These are phyloP conservation scores for Taxawa tesnikishii DNA, from an alignment of 2,329 filamentous ascomycete genomes.

Conservation along the genomic window DNA sequence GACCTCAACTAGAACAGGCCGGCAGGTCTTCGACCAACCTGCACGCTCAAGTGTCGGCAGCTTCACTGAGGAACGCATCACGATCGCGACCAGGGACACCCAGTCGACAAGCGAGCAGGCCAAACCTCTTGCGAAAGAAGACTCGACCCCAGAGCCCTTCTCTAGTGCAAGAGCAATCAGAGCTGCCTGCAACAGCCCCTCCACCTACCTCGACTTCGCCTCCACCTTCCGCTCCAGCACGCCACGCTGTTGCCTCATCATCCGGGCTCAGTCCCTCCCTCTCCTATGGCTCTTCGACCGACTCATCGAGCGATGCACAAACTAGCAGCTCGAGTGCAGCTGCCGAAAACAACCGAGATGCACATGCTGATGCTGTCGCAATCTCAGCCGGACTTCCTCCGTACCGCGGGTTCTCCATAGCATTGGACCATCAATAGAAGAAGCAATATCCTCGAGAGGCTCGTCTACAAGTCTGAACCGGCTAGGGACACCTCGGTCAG, in stretches of 20 bases:
- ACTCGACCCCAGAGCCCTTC: conserved; percentile 3
- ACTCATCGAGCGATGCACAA: conserved; percentile 5
- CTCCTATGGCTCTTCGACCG: not conserved
- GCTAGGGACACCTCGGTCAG: conserved; percentile 16
- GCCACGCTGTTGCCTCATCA: conserved; percentile 4
- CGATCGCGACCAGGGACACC: conserved; percentile 9
- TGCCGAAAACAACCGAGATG: conserved; percentile 12
- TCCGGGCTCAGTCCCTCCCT: not conserved
- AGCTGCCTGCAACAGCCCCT: conserved; percentile 5
- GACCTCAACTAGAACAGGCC: conserved; percentile 17
- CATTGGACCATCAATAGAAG: conserved; percentile 5
- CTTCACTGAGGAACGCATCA: conserved; percentile 18
- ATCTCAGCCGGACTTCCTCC: conserved; percentile 4
- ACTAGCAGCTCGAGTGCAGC: conserved; percentile 3
- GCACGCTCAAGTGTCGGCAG: conserved; percentile 20
- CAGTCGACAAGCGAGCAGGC: conserved; percentile 7
- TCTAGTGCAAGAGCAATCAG: conserved; percentile 1
- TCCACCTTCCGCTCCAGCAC: conserved; percentile 3
- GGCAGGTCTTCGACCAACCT: conserved; percentile 19
- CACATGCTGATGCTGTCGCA: conserved; percentile 8
- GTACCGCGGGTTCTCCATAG: too few species aligned
- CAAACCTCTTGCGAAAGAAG: conserved; percentile 11
- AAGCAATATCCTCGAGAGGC: conserved; percentile 8
- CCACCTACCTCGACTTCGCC: conserved; percentile 2
- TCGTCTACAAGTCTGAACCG: conserved; percentile 16